These are phyloP conservation scores for Actinomucor elegans DNA, from an alignment of 371 early-diverging fungal species.

Conservation along the genomic window DNA sequence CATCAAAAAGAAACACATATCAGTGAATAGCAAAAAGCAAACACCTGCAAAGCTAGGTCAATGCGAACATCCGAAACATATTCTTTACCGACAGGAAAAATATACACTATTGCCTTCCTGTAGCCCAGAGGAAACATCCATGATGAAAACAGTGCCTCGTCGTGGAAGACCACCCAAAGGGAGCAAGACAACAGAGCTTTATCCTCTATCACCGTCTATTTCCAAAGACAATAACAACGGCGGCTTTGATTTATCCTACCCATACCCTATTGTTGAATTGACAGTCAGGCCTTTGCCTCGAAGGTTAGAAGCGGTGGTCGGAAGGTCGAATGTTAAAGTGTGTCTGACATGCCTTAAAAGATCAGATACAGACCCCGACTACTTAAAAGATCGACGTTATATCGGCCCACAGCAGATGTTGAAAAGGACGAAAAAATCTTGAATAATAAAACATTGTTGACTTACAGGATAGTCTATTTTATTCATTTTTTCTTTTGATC, in stretches of 20 bases:
- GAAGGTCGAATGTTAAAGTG: slow-evolving; percentile 29
- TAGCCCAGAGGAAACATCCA: neutral
- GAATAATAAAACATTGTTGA: neutral
- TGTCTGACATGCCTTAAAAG: slow-evolving; percentile 47
- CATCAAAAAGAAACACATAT: neutral
- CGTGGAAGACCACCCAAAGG: slow-evolving; percentile 49
- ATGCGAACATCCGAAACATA: slow-evolving; percentile 29
- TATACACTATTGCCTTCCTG: slow-evolving; percentile 1
- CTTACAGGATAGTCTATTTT: too few species aligned
- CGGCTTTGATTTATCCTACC: neutral
- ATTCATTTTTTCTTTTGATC: too few species aligned
- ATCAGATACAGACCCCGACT: slow-evolving; percentile 38
- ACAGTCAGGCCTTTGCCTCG: slow-evolving; percentile 42
- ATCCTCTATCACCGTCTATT: neutral
- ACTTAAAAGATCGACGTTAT: slow-evolving; percentile 24
- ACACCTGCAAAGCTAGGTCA: slow-evolving; percentile 7
- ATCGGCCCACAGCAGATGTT: slow-evolving; percentile 27
- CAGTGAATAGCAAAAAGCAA: neutral
- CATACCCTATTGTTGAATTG: slow-evolving; percentile 21
- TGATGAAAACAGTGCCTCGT: slow-evolving; percentile 22
- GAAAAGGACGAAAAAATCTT: slow-evolving; percentile 8
- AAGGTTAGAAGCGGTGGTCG: slow-evolving; percentile 40
- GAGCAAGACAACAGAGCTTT: slow-evolving; percentile 20
- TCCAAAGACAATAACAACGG: neutral
- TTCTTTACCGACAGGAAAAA: slow-evolving; percentile 19